A percentile compares a stretch with the other conserved stretches of the same genome.
Conservation (phyloP, 257 asterid species). For the Scutellaria minor region DNA sequence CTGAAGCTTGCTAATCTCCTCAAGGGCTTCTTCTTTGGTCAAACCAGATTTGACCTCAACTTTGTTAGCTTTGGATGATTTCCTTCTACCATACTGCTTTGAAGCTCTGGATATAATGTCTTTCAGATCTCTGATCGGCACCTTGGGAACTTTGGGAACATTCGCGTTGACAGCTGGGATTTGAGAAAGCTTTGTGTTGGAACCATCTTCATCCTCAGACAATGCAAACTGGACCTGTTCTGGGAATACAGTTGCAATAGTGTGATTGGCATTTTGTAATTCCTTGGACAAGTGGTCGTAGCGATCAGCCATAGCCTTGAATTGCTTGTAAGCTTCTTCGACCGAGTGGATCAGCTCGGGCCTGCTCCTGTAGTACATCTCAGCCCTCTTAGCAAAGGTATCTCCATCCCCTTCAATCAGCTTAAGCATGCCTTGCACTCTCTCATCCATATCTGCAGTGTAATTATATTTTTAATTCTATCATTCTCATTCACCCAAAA, state of each 20-base stretch:
- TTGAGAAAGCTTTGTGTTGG: slow-evolving; percentile 22
- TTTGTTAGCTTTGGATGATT: slow-evolving; percentile 7
- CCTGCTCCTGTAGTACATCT: slow-evolving; percentile 88
- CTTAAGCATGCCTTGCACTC: slow-evolving; percentile 67
- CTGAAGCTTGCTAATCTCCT: slow-evolving; percentile 52
- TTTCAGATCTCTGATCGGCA: slow-evolving; percentile 61
- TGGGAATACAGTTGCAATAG: slow-evolving; percentile 78
- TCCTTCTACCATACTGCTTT: slow-evolving; percentile 45
- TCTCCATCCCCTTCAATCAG: slow-evolving; percentile 89
- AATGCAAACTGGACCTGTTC: slow-evolving; percentile 69
- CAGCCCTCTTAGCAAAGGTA: slow-evolving; percentile 88
- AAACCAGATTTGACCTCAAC: slow-evolving; percentile 43
- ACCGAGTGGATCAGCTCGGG: slow-evolving; percentile 80
- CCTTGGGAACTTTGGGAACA: slow-evolving; percentile 68
- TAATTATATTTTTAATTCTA: background rate
- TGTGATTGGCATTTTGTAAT: slow-evolving; percentile 77
- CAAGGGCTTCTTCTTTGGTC: slow-evolving; percentile 45
- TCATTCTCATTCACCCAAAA: background rate
- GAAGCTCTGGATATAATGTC: slow-evolving; percentile 57
- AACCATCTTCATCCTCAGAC: slow-evolving; percentile 61
- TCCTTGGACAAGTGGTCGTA: slow-evolving; percentile 87
- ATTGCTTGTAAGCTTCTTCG: slow-evolving; percentile 77
- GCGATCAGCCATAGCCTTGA: slow-evolving; percentile 79
- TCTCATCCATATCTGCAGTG: slow-evolving; percentile 82
- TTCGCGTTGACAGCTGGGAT: slow-evolving; percentile 37